These are phyloP conservation scores for Alternaria hordeiaustralica DNA, from an alignment of 2,329 filamentous ascomycete genomes.

Conservation along the genomic window DNA sequence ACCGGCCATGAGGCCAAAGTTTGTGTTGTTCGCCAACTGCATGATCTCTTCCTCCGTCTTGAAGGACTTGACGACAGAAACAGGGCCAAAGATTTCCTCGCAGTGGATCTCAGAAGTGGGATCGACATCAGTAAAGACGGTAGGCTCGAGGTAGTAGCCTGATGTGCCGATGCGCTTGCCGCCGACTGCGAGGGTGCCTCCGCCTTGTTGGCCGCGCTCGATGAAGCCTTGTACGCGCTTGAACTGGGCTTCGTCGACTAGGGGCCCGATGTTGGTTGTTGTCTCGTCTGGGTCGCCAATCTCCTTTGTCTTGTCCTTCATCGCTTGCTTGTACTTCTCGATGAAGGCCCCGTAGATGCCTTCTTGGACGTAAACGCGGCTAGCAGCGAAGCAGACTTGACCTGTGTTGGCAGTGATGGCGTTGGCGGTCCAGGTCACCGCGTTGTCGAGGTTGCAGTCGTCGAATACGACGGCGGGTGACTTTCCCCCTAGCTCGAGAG, in stretches of 20 bases:
- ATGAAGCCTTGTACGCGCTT: constrained; percentile 46
- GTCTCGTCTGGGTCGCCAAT: constrained; percentile 41
- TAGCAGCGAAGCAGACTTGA: constrained; percentile 49
- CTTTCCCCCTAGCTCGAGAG: constrained; percentile 55
- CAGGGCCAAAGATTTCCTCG: constrained; percentile 50
- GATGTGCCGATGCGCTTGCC: constrained; percentile 41
- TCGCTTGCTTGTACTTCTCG: constrained; percentile 43
- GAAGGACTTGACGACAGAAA: constrained; percentile 44
- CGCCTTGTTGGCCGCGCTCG: constrained; percentile 39
- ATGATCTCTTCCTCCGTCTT: constrained; percentile 51
- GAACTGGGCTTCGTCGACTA: constrained; percentile 45
- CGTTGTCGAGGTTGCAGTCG: constrained; percentile 53
- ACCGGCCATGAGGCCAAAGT: constrained; percentile 48
- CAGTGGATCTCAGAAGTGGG: constrained; percentile 44
- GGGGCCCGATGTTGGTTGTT: constrained; percentile 42
- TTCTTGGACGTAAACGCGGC: constrained; percentile 49
- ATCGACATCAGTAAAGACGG: constrained; percentile 46
- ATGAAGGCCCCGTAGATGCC: constrained; percentile 49
- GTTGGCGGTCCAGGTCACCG: constrained; percentile 44
- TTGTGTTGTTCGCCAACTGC: constrained; percentile 47
- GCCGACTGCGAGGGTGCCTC: constrained; percentile 43
- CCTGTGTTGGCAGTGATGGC: constrained; percentile 49
- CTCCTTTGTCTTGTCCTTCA: constrained; percentile 38
- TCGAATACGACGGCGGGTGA: constrained; percentile 54
- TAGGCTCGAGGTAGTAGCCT: constrained; percentile 45